Base-by-base conservation (phyloP, 1,284 basidiomycete genomes). In the Ceratobasidium sp. region DNA sequence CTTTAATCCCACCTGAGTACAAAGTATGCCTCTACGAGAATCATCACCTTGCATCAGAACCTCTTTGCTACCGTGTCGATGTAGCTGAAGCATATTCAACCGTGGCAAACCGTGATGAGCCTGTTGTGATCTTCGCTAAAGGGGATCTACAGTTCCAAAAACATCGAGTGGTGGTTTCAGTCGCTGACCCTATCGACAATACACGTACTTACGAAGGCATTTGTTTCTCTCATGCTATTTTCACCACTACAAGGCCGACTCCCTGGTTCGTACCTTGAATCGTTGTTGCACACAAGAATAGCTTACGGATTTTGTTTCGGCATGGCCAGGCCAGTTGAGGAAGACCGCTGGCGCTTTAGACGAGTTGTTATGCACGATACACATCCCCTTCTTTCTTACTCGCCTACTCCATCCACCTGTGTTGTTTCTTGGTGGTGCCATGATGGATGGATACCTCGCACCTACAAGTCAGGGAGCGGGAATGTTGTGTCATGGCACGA, bases 301-400 rank as follows among this genome's bases (percentile, higher is more conserved):
- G 23, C 16, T 49, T 49, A 49, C 47, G 6, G 16, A 18, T n/a
- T 5, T 23, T n/a, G 47, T 49, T 6, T 49, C 16, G 23, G 18
- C 18, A n/a, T 1, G 14, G n/a, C 4, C 18, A 63, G 61, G 61
- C 61, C 61, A 3, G 61, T 49, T 16, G 16, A 30, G 44, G 61
- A 63, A n/a, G 61, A 63, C 44, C 28, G 30, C 6, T 63, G 61
- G 61, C 61, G 61, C 32, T 63, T 63, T 26, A 63, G 61, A 14
- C 2, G n/a, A 16, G 61, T 63, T 14, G 44, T 49, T 7, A 63
- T 63, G 61, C 61, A 63, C 38, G 61, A 47, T 49, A 63, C 61
- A 2, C 61, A 63, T 49, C 61, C 61, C 2, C 13, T 49, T 13
- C 28, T 63, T 13, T 44, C 61, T 6, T 63, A 63, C 61, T 18